Conservation (phyloP, 306 rosid genomes). For the Neltuma alba region DNA sequence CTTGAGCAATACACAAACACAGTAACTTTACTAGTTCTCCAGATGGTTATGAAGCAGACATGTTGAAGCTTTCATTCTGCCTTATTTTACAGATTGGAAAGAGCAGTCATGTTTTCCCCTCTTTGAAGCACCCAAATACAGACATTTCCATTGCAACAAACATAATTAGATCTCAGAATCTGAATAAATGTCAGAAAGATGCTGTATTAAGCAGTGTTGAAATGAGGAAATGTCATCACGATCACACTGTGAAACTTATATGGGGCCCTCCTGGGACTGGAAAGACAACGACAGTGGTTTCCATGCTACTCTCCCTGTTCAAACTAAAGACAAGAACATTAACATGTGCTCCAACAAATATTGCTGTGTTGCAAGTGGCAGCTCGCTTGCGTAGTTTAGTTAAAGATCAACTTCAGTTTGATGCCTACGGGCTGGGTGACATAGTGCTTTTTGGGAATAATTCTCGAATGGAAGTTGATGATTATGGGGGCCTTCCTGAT, state of each 20-base stretch:
- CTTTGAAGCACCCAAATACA: not conserved
- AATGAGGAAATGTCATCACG: conserved; percentile 38
- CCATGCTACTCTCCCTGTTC: conserved; percentile 37
- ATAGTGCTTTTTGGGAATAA: conserved; percentile 40
- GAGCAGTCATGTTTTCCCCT: conserved; percentile 27
- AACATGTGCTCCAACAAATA: conserved; percentile 68
- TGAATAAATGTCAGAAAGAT: conserved; percentile 48
- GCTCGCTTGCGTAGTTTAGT: conserved; percentile 26
- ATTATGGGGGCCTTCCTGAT: conserved; percentile 26
- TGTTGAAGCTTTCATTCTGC: not conserved
- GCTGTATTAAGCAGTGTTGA: conserved; percentile 48
- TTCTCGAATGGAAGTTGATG: conserved; percentile 38
- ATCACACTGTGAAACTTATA: conserved; percentile 45
- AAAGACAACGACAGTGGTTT: conserved; percentile 61
- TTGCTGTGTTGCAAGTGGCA: conserved; percentile 50
- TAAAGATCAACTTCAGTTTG: not conserved
- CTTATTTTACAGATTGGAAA: conserved; percentile 41
- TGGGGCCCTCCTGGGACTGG: conserved; percentile 81
- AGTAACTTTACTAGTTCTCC: not conserved
- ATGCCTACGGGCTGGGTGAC: conserved; percentile 38
- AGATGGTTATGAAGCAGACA: not conserved
- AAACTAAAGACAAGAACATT: conserved; percentile 48
- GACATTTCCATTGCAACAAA: conserved; percentile 1
- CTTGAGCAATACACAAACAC: not conserved
- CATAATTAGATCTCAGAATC: conserved; percentile 31